Evolutionary conservation across 2,329 filamentous ascomycete species (phyloP).

Genomic region (Chalara sp.): DNA sequence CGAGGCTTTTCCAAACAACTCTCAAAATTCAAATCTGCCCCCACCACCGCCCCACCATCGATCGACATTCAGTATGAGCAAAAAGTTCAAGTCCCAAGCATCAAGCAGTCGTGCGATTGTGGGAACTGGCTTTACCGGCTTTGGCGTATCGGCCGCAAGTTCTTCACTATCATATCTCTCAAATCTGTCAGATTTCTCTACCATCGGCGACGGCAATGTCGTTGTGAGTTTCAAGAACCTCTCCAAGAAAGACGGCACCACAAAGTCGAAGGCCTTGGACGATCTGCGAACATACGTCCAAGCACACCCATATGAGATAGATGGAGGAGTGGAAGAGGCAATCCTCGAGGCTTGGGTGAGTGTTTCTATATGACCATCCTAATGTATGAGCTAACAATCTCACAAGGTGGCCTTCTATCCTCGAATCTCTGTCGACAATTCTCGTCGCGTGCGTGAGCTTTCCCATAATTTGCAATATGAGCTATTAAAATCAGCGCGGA

Average conservation of each 20-base stretch:
- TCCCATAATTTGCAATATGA: conserved; percentile 68
- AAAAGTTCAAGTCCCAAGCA: conserved; percentile 25
- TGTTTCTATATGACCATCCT: conserved; percentile 28
- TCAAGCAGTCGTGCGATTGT: conserved; percentile 26
- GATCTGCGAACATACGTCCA: conserved; percentile 66
- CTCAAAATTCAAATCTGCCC: not conserved
- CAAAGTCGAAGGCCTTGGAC: conserved; percentile 84
- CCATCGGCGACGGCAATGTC: conserved; percentile 71
- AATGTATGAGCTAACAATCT: too few relatives aligned
- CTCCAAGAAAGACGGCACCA: conserved; percentile 86
- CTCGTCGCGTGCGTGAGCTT: conserved; percentile 79
- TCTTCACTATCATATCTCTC: conserved; percentile 74
- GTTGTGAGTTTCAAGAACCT: conserved; percentile 91
- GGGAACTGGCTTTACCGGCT: conserved; percentile 19
- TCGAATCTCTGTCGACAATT: conserved; percentile 82
- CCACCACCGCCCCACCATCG: too few relatives aligned
- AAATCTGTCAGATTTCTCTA: conserved; percentile 74
- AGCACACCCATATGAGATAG: conserved; percentile 42
- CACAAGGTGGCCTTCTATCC: conserved; percentile 76
- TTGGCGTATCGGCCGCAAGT: conserved; percentile 28
- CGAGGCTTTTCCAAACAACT: not conserved
- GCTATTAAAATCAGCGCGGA: conserved; percentile 58
- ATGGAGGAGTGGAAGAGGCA: conserved; percentile 66
- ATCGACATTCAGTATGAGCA: conserved; percentile 18
- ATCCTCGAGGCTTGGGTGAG: conserved; percentile 85